Percentiles rank a stretch among this genome's conserved stretches.
Conservation (phyloP, 1,139 yeast genomes). For the Kluyveromyces sp. region DNA sequence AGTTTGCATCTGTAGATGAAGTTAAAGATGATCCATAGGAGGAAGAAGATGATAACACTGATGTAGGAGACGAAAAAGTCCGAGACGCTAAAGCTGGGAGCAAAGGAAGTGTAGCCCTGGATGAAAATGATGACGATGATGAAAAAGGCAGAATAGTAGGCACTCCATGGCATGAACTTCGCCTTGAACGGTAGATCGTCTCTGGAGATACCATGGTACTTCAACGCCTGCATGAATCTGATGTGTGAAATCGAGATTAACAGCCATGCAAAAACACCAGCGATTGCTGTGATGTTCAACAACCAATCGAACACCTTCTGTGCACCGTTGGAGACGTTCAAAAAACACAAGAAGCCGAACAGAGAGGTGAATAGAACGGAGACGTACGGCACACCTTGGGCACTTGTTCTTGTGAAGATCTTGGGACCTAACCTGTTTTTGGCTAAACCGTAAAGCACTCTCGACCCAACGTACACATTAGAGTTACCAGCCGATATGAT, state of each 20-base stretch:
- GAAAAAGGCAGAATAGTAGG: conserved; percentile 47
- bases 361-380: conserved; percentile 53
- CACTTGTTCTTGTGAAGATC: conserved; percentile 45
- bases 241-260: conserved; percentile 60
- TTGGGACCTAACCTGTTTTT: conserved; percentile 56
- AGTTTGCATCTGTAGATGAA: conserved; percentile 37
- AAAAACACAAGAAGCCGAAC: conserved; percentile 61
- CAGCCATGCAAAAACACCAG: conserved; percentile 72
- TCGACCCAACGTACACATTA: conserved; percentile 71
- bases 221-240: conserved; percentile 58
- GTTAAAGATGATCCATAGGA: conserved; percentile 47
- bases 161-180: conserved; percentile 53
- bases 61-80: conserved; percentile 62
- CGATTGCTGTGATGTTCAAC: conserved; percentile 70
- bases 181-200: conserved; percentile 67
- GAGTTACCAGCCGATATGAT: conserved; percentile 77
- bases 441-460: conserved; percentile 63
- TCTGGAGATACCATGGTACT: conserved; percentile 52
- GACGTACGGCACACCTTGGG: conserved; percentile 59
- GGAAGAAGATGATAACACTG: conserved; percentile 51
- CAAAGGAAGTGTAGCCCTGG: conserved; percentile 56
- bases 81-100: conserved; percentile 39
- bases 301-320: conserved; percentile 74
- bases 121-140: conserved; percentile 51
- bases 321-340: conserved; percentile 55